Percentiles rank a stretch among this genome's conserved stretches.
These are phyloP conservation scores for Cladobotryum mycophilum DNA, from an alignment of 2,329 filamentous ascomycete genomes.

Conservation along the genomic window DNA sequence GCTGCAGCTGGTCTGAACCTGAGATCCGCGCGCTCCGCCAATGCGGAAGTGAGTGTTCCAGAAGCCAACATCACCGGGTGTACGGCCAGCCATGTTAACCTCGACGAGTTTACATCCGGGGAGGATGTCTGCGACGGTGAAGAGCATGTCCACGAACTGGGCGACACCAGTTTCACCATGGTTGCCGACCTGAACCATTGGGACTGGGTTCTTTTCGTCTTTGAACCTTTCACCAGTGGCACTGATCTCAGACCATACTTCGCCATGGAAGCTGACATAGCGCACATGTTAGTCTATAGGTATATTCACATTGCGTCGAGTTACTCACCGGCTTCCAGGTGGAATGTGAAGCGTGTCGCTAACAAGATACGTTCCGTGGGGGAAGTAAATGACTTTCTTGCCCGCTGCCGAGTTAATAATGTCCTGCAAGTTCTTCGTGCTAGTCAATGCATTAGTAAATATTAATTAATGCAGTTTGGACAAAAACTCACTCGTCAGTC, in stretches of 20 bases:
- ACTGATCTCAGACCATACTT: constrained; percentile 25
- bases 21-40: constrained; percentile 37
- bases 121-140: constrained; percentile 41
- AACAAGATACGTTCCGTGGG: constrained; percentile 41
- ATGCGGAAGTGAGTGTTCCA: constrained; percentile 38
- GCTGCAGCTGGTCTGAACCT: constrained; percentile 31
- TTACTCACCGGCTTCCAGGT: constrained; percentile 9
- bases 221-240: constrained; percentile 40
- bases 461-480: no score
- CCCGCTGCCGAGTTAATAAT: constrained; percentile 16
- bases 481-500: constrained; percentile 29
- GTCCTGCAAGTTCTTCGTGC: constrained; percentile 13
- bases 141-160: constrained; percentile 44
- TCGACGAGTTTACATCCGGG: constrained; percentile 32
- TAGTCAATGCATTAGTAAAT: background rate
- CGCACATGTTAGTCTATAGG: no score
- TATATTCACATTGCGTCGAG: background rate
- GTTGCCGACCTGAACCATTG: constrained; percentile 45
- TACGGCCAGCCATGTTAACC: constrained; percentile 40
- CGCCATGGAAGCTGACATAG: constrained; percentile 10
- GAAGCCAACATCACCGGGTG: constrained; percentile 41
- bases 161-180: constrained; percentile 39
- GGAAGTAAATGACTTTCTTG: constrained; percentile 37
- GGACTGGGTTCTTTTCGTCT: constrained; percentile 34
- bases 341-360: constrained; percentile 47